Conservation (phyloP, 352 stramenopile genomes). For the Pythium rhizo-oryzae region DNA sequence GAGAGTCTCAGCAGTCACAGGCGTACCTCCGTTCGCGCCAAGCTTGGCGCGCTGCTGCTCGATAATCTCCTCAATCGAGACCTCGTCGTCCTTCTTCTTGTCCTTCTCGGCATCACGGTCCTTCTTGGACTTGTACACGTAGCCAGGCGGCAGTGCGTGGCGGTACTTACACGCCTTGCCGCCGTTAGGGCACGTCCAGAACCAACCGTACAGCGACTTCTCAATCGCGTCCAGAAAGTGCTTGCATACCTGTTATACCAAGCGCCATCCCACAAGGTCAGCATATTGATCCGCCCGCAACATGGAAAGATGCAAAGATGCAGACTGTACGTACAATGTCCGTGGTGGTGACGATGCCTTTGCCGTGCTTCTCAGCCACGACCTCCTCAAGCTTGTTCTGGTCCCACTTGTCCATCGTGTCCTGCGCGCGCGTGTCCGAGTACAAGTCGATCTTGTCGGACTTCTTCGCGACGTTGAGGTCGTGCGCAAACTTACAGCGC, state of each 20-base stretch:
- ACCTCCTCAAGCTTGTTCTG: conserved; percentile 88
- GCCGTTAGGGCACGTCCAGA: conserved; percentile 90
- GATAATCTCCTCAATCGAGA: conserved; percentile 92
- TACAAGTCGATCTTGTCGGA: conserved; percentile 91
- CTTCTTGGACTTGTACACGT: conserved; percentile 89
- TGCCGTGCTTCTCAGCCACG: conserved; percentile 82
- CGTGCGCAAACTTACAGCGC: conserved; percentile 90
- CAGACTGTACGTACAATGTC: conserved; percentile 64
- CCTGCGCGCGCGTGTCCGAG: conserved; percentile 75
- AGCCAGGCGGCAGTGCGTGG: conserved; percentile 85
- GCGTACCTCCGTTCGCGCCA: conserved; percentile 82
- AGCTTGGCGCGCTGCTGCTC: conserved; percentile 89
- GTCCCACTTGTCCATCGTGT: conserved; percentile 88
- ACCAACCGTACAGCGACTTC: conserved; percentile 90
- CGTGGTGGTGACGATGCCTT: conserved; percentile 82
- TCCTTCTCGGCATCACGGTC: conserved; percentile 84
- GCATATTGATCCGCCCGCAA: no score
- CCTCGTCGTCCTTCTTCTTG: conserved; percentile 77
- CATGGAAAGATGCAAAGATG: not conserved
- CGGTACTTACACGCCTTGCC: conserved; percentile 80
- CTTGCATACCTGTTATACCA: conserved; percentile 61
- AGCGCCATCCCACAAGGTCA: no score
- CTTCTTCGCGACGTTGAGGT: conserved; percentile 88
- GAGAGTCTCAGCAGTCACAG: conserved; percentile 87
- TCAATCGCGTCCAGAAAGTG: conserved; percentile 92